Conservation (phyloP, 305 asterid species). For the Stenogyne calaminthoides region DNA sequence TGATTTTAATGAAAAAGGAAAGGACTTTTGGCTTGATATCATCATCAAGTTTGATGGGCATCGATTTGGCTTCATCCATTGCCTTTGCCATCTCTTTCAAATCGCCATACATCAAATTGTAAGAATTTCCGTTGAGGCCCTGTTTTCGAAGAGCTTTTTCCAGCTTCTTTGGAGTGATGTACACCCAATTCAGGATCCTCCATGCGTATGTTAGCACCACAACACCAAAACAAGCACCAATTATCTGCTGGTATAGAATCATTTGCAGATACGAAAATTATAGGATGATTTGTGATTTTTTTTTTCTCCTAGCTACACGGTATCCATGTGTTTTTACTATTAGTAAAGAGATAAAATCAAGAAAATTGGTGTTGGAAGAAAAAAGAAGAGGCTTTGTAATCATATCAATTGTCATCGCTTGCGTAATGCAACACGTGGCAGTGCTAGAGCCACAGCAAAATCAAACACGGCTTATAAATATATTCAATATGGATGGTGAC, state of each 20-base stretch:
- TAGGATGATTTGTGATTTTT: too few relatives aligned
- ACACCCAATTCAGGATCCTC: slow-evolving; percentile 44
- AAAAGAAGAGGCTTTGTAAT: too few relatives aligned
- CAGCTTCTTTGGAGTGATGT: slow-evolving; percentile 24
- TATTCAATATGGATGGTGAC: too few relatives aligned
- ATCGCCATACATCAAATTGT: slow-evolving; percentile 17
- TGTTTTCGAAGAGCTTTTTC: slow-evolving; percentile 14
- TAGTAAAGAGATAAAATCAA: too few relatives aligned
- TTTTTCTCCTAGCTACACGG: too few relatives aligned
- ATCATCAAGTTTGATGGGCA: slow-evolving; percentile 20
- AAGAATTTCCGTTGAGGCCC: slow-evolving; percentile 24
- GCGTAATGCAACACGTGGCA: too few relatives aligned
- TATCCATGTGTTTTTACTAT: too few relatives aligned
- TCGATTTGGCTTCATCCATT: neutral
- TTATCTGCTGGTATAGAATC: neutral
- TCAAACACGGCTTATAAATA: too few relatives aligned
- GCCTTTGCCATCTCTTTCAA: slow-evolving; percentile 10
- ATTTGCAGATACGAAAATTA: too few relatives aligned
- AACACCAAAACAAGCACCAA: slow-evolving; percentile 1
- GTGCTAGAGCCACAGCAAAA: too few relatives aligned
- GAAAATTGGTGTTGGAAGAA: too few relatives aligned
- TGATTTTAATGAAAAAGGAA: neutral
- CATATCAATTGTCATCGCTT: too few relatives aligned
- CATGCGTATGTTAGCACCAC: slow-evolving; percentile 35
- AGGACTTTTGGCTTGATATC: slow-evolving; percentile 21